Conservation (phyloP, 148 eudicot species). For the Drosera capensis region DNA sequence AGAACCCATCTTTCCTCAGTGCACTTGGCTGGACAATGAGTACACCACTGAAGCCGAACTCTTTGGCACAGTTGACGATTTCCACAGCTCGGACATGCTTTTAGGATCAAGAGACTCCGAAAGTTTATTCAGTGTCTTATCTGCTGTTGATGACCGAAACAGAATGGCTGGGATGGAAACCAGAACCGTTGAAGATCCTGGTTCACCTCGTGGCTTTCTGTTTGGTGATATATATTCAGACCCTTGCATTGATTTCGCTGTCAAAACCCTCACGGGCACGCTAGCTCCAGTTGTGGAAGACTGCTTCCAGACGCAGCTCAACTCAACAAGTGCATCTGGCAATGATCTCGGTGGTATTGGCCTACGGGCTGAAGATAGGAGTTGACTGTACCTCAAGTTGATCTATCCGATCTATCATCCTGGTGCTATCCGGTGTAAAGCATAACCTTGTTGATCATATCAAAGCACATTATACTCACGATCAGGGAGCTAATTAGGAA, state of each 20-base stretch:
- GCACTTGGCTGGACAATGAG: slow-evolving; percentile 1
- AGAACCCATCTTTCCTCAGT: not conserved
- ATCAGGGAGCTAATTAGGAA: too few species aligned
- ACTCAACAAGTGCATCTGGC: not conserved
- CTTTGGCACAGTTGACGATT: not conserved
- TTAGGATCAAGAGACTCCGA: not conserved
- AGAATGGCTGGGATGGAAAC: slow-evolving; percentile 3
- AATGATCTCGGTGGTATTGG: too few species aligned
- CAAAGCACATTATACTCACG: too few species aligned
- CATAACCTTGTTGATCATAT: too few species aligned
- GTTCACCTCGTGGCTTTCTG: slow-evolving; percentile 11
- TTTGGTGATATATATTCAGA: slow-evolving; percentile 40
- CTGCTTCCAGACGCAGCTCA: not conserved
- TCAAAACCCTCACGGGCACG: slow-evolving; percentile 65
- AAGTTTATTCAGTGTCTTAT: too few species aligned
- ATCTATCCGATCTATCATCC: too few species aligned
- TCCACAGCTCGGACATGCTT: not conserved
- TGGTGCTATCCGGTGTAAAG: too few species aligned
- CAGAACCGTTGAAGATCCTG: slow-evolving; percentile 13
- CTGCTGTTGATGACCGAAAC: not conserved
- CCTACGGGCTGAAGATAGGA: too few species aligned
- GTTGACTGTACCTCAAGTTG: too few species aligned
- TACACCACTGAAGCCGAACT: not conserved
- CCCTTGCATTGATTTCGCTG: slow-evolving; percentile 85
- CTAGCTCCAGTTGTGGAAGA: slow-evolving; percentile 5